A percentile compares a stretch with the other conserved stretches of the same genome.
Evolutionary conservation across 148 eudicot species (phyloP).

Genomic region (Polygonum maritimum): DNA sequence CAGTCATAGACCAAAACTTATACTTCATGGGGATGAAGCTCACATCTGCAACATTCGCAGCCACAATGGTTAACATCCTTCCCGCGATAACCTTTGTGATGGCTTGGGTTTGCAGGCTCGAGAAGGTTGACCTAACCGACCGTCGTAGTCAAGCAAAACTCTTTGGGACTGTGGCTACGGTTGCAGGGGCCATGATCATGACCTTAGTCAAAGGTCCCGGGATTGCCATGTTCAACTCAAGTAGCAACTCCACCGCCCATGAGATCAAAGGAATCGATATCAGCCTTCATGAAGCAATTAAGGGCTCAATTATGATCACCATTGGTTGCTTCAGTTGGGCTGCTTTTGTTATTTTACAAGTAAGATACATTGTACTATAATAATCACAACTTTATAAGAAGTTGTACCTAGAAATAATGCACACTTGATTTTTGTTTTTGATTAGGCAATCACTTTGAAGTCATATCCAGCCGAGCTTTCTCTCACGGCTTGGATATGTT

Average conservation of each 20-base stretch:
- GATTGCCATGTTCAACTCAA: constrained; percentile 21
- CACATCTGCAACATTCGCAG: constrained; percentile 85
- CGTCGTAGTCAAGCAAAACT: constrained; percentile 73
- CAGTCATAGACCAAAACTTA: constrained; percentile 91
- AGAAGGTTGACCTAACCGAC: constrained; percentile 51
- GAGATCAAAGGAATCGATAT: constrained; percentile 19
- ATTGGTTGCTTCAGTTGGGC: constrained; percentile 91
- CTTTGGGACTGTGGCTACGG: constrained; percentile 60
- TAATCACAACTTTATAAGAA: not conserved
- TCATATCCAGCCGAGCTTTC: constrained; percentile 80
- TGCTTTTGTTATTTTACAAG: constrained; percentile 79
- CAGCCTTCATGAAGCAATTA: constrained; percentile 57
- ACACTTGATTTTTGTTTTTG: not conserved
- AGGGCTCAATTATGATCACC: constrained; percentile 75
- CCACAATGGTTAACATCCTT: constrained; percentile 67
- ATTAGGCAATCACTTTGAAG: constrained; percentile 62
- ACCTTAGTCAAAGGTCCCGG: constrained; percentile 68
- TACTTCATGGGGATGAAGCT: constrained; percentile 72
- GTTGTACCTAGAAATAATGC: not conserved
- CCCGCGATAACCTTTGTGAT: constrained; percentile 84
- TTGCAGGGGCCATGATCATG: constrained; percentile 95
- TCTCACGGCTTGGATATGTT: constrained; percentile 84
- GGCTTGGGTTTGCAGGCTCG: constrained; percentile 80
- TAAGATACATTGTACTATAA: constrained; percentile 7
- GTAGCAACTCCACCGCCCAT: constrained; percentile 14